These are phyloP conservation scores for Vararia minispora DNA, from an alignment of 768 basidiomycete species.

Conservation along the genomic window DNA sequence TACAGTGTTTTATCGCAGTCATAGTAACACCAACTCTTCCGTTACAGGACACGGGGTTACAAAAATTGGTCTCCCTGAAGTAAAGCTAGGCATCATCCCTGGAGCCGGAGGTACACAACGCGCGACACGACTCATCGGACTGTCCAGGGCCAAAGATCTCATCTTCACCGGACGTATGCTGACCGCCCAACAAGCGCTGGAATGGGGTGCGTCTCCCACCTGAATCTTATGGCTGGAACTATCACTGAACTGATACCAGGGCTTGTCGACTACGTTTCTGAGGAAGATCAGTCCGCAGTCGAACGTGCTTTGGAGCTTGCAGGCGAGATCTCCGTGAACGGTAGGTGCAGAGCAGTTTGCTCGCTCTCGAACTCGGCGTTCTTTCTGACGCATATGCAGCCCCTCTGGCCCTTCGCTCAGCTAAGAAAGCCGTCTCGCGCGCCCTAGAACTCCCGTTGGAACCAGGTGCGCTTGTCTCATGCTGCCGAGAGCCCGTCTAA, in stretches of 20 bases:
- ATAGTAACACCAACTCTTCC: background rate
- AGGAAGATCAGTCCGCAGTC: slow-evolving; percentile 45
- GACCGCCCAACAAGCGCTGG: slow-evolving; percentile 53
- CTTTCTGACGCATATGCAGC: slow-evolving; percentile 31
- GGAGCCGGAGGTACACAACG: slow-evolving; percentile 88
- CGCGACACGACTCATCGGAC: slow-evolving; percentile 63
- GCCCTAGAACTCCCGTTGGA: slow-evolving; percentile 73
- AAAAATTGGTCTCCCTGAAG: slow-evolving; percentile 85
- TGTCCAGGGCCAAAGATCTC: slow-evolving; percentile 74
- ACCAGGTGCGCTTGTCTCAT: slow-evolving; percentile 34
- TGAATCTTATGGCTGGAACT: background rate
- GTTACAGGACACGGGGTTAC: slow-evolving; percentile 48
- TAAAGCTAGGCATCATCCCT: slow-evolving; percentile 69
- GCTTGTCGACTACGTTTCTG: slow-evolving; percentile 72
- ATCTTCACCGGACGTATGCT: slow-evolving; percentile 74
- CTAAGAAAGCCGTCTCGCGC: slow-evolving; percentile 75
- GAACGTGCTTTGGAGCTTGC: slow-evolving; percentile 68
- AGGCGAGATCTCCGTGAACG: slow-evolving; percentile 53
- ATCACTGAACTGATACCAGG: slow-evolving; percentile 32
- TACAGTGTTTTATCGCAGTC: background rate
- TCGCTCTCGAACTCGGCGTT: background rate
- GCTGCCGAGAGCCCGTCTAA: background rate
- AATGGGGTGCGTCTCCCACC: slow-evolving; percentile 42
- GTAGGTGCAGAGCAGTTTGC: slow-evolving; percentile 24
- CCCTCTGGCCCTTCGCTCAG: slow-evolving; percentile 78